phyloP scores from a whole-genome alignment of 1,284 basidiomycete species.

The Apiotrichum akiyoshidainum region DNA sequence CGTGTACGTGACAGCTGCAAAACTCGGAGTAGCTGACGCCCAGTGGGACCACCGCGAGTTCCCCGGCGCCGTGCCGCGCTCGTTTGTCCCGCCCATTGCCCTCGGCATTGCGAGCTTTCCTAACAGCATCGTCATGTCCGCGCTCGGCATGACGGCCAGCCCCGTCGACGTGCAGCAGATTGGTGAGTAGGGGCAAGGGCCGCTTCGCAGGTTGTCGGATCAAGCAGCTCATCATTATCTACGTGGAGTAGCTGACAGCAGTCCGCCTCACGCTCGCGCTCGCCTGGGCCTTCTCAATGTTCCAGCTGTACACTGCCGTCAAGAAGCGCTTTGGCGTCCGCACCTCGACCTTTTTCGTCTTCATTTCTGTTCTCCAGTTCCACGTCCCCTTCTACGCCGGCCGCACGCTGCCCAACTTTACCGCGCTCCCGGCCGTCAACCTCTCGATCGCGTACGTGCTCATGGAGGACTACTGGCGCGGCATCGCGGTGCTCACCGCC shows the following conservation, averaged over 20 bases:
- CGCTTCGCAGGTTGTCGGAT: too few relatives aligned
- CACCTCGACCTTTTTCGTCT: conserved; percentile 61
- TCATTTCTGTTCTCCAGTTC: conserved; percentile 77
- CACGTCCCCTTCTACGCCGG: conserved; percentile 91
- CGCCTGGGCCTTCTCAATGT: conserved; percentile 62
- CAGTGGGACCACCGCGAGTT: conserved; percentile 89
- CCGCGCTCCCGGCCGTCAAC: conserved; percentile 65
- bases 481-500: conserved; percentile 60
- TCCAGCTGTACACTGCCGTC: conserved; percentile 63
- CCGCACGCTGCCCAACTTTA: conserved; percentile 89
- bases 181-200: conserved; percentile 52
- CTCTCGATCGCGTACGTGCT: conserved; percentile 29
- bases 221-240: too few relatives aligned
- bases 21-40: conserved; percentile 5
- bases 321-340: conserved; percentile 61
- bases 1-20: too few relatives aligned
- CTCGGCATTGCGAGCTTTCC: conserved; percentile 40
- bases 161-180: conserved; percentile 60
- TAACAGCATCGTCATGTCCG: conserved; percentile 3
- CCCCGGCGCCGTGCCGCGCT: conserved; percentile 83
- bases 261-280: conserved; percentile 72
- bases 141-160: conserved; percentile 16
- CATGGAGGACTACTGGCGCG: conserved; percentile 18
- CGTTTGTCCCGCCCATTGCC: conserved; percentile 63
- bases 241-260: conserved; percentile 38